Conservation (phyloP, 2,329 filamentous ascomycete genomes). For the Zarea fungicola region DNA sequence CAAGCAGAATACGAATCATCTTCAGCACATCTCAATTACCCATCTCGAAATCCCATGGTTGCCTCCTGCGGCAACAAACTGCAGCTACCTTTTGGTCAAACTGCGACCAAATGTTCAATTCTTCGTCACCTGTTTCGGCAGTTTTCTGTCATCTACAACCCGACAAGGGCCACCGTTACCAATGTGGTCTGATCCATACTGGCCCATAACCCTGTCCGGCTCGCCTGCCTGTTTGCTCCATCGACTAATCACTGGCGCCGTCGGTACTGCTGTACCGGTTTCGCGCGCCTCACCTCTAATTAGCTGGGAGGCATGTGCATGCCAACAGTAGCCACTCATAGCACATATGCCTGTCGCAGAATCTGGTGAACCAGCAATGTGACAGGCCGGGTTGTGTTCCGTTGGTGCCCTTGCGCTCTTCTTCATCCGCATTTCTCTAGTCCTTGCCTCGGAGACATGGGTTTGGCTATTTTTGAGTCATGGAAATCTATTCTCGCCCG, state of each 20-base stretch:
- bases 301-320: conserved; percentile 4
- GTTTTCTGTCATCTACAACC: neutral
- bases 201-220: neutral
- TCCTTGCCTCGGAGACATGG: conserved; percentile 1
- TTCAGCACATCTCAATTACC: neutral
- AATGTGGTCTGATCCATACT: too few species aligned
- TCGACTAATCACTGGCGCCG: neutral
- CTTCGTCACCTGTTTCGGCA: neutral
- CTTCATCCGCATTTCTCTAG: neutral
- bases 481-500: neutral
- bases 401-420: neutral
- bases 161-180: too few species aligned
- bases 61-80: too few species aligned
- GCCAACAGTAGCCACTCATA: conserved; percentile 1
- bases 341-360: conserved; percentile 7
- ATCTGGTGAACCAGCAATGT: neutral
- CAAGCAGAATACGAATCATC: too few species aligned
- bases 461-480: neutral
- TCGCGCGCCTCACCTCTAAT: conserved; percentile 6
- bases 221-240: neutral
- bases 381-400: neutral
- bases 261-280: neutral
- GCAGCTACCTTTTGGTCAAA: neutral
- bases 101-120: neutral
- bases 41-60: neutral